Percentiles rank a stretch among this genome's conserved stretches.
Conservation (phyloP, 2,329 filamentous ascomycete species). For the Anthostomella pinea region DNA sequence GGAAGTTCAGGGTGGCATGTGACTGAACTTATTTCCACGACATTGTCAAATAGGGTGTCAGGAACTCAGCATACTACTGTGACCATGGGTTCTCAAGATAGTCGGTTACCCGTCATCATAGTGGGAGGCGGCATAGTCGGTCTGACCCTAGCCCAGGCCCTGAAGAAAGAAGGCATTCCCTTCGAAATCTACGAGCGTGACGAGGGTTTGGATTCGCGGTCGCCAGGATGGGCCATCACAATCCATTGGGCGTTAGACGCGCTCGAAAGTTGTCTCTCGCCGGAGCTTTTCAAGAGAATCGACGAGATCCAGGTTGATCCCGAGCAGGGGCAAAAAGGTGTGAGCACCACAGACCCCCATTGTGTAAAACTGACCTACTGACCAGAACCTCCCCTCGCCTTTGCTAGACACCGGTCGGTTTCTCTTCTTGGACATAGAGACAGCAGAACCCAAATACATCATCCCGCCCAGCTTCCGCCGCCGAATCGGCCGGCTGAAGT, state of each 20-base stretch:
- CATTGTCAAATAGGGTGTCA: no score
- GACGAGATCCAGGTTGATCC: constrained; percentile 8
- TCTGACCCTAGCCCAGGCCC: constrained; percentile 6
- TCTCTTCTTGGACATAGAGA: constrained; percentile 9
- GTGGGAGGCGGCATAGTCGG: constrained; percentile 10
- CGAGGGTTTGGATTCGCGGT: background rate
- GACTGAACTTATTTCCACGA: no score
- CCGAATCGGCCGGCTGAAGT: constrained; percentile 6
- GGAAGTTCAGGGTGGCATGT: no score
- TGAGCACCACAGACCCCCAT: no score
- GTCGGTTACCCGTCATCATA: no score
- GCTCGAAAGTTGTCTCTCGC: constrained; percentile 3
- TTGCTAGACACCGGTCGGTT: constrained; percentile 9
- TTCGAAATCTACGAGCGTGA: constrained; percentile 10
- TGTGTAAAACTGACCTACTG: no score
- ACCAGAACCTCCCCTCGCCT: background rate
- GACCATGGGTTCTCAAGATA: no score
- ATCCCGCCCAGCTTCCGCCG: constrained; percentile 8
- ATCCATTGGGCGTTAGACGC: constrained; percentile 7
- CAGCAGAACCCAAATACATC: constrained; percentile 1
- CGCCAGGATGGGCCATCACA: constrained; percentile 7
- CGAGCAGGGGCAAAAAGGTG: constrained; percentile 8
- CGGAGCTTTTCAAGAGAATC: background rate
- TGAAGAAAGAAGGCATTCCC: constrained; percentile 8
- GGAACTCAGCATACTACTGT: no score